These are phyloP conservation scores for Lecanicillium sp. DNA, from an alignment of 2,329 filamentous ascomycete species.

Conservation along the genomic window DNA sequence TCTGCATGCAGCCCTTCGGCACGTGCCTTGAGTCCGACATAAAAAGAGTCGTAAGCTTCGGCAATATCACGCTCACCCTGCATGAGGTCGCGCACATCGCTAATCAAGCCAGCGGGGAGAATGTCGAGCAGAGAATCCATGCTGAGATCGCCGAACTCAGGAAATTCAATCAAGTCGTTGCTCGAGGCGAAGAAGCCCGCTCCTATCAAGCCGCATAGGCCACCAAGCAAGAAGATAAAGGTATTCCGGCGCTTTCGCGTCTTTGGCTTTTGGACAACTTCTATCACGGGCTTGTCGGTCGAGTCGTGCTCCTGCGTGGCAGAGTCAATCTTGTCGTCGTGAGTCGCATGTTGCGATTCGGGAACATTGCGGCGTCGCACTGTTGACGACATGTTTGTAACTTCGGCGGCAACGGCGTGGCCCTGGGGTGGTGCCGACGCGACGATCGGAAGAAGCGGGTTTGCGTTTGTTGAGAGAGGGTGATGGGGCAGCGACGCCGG, in stretches of 20 bases:
- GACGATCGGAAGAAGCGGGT: too few relatives aligned
- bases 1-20: slow-evolving; percentile 73
- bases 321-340: not conserved
- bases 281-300: slow-evolving; percentile 27
- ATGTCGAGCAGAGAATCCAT: slow-evolving; percentile 84
- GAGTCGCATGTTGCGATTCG: not conserved
- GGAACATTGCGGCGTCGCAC: slow-evolving; percentile 8
- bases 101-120: slow-evolving; percentile 77
- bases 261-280: slow-evolving; percentile 41
- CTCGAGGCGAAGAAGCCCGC: slow-evolving; percentile 86
- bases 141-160: slow-evolving; percentile 64
- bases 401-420: not conserved
- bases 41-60: slow-evolving; percentile 88
- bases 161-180: slow-evolving; percentile 83
- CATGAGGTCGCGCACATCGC: slow-evolving; percentile 79
- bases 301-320: slow-evolving; percentile 1
- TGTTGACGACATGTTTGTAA: slow-evolving; percentile 3
- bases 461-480: too few relatives aligned
- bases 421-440: too few relatives aligned
- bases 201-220: slow-evolving; percentile 81
- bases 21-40: slow-evolving; percentile 77
- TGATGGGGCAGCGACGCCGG: too few relatives aligned
- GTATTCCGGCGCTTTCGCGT: slow-evolving; percentile 68
- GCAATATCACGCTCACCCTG: slow-evolving; percentile 77
- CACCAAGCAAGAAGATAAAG: slow-evolving; percentile 81